phyloP scores from a whole-genome alignment of 257 asterid species.

The Solanum sparsipilum region DNA sequence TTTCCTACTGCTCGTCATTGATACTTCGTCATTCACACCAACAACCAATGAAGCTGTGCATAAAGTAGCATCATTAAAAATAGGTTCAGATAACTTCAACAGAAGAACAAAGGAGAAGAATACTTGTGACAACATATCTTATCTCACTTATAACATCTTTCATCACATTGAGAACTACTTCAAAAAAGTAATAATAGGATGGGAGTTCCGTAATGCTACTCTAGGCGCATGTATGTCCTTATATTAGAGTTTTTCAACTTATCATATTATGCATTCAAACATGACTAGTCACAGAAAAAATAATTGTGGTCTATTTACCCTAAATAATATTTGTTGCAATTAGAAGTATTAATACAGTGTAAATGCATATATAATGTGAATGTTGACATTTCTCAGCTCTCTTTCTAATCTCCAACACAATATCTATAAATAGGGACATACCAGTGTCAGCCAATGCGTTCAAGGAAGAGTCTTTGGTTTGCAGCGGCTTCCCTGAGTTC shows the following conservation, averaged over 20 bases:
- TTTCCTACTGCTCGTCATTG: slow-evolving; percentile 50
- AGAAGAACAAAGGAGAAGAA: background rate
- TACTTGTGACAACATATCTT: background rate
- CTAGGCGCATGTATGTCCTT: background rate
- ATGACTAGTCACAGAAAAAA: background rate
- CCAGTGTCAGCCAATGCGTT: slow-evolving; percentile 54
- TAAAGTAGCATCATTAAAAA: background rate
- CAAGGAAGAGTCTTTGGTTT: slow-evolving; percentile 30
- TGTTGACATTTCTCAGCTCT: background rate
- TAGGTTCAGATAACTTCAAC: background rate
- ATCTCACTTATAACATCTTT: background rate
- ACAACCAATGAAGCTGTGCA: slow-evolving; percentile 56
- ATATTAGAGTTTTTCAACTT: background rate
- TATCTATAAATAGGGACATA: slow-evolving; percentile 8
- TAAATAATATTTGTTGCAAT: background rate
- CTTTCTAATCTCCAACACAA: background rate
- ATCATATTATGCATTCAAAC: background rate
- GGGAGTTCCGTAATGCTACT: background rate
- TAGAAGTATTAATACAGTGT: background rate
- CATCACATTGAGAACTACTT: background rate
- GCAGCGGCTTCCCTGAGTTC: slow-evolving; percentile 34
- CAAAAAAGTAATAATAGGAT: background rate
- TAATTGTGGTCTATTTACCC: background rate
- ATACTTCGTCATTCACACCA: slow-evolving; percentile 37
- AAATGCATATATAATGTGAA: background rate